phyloP scores from a whole-genome alignment of 768 basidiomycete species.

The Tulasnella sp. region DNA sequence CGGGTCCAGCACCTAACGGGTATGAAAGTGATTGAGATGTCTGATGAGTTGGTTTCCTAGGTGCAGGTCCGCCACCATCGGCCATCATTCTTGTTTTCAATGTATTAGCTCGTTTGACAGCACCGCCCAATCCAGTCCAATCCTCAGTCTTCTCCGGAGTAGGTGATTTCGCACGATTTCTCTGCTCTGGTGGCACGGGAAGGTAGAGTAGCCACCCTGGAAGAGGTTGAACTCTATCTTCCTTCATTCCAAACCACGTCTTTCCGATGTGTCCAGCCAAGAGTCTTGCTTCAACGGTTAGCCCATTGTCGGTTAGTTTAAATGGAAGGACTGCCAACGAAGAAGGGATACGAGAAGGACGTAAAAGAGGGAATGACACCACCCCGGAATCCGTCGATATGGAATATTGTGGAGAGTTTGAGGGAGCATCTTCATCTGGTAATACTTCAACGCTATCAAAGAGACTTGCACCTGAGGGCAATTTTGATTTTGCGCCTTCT shows the following conservation, averaged over 20 bases:
- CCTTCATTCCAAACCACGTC: slow-evolving; percentile 6
- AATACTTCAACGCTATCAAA: too few species aligned
- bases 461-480: too few species aligned
- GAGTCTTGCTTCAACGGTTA: not conserved
- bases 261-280: slow-evolving; percentile 4
- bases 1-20: too few species aligned
- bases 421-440: too few species aligned
- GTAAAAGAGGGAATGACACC: not conserved
- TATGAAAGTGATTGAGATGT: too few species aligned
- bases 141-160: too few species aligned
- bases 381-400: not conserved
- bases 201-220: not conserved
- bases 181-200: not conserved
- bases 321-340: not conserved
- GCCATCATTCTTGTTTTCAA: too few species aligned
- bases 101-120: too few species aligned
- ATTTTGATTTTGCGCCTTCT: not conserved
- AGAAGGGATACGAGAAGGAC: not conserved
- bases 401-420: not conserved
- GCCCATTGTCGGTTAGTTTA: slow-evolving; percentile 1
- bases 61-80: too few species aligned
- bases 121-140: too few species aligned
- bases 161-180: too few species aligned
- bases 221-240: not conserved
- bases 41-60: too few species aligned